Conservation (phyloP, 148 eudicot species). For the Fagopyrum esculentum region DNA sequence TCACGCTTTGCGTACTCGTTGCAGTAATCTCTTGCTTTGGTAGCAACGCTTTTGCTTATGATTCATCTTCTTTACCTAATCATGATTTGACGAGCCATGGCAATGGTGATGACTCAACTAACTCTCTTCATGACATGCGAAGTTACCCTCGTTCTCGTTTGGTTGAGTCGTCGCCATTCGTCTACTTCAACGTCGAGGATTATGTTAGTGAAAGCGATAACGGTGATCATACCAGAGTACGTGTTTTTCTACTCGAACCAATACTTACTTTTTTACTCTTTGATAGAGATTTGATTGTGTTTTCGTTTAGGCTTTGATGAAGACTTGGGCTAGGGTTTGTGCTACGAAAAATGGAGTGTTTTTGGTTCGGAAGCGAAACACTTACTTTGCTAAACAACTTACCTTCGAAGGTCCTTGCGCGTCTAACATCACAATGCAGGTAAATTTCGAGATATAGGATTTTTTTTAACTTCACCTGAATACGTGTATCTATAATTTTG, state of each 20-base stretch:
- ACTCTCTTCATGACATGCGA: background rate
- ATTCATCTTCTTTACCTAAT: background rate
- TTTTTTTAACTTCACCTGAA: background rate
- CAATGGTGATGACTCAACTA: background rate
- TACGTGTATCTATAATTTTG: too few relatives aligned
- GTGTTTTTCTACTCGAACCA: background rate
- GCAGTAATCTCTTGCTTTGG: background rate
- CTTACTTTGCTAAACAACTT: constrained; percentile 52
- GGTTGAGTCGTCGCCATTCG: background rate
- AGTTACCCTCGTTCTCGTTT: background rate
- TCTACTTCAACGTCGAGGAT: background rate
- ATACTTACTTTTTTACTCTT: background rate
- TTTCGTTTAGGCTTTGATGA: constrained; percentile 44
- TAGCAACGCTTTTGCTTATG: background rate
- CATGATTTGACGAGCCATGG: background rate
- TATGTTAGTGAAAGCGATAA: background rate
- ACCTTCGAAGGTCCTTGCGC: constrained; percentile 65
- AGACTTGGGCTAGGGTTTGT: constrained; percentile 72
- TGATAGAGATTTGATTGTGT: background rate
- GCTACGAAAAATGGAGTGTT: constrained; percentile 26
- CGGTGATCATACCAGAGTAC: background rate
- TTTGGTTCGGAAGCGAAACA: constrained; percentile 46
- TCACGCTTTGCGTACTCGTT: constrained; percentile 5
- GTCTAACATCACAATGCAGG: constrained; percentile 38
- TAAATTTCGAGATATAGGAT: background rate